These are phyloP conservation scores for Quercus agrifolia DNA, from an alignment of 306 rosid species.

Conservation along the genomic window DNA sequence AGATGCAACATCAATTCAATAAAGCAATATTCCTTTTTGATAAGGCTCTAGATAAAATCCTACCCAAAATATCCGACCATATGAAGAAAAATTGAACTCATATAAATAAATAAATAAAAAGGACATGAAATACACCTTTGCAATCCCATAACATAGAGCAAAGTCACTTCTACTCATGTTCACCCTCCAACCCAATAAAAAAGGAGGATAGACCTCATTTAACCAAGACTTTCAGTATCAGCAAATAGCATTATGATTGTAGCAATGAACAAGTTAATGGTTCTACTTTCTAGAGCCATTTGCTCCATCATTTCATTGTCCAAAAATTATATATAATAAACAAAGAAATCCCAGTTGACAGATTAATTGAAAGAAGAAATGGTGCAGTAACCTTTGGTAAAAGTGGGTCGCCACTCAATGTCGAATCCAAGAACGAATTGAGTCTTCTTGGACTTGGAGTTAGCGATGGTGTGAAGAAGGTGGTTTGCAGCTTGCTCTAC, in stretches of 20 bases:
- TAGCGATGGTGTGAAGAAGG: too few relatives aligned
- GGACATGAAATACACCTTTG: neutral
- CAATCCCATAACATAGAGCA: neutral
- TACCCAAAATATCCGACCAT: neutral
- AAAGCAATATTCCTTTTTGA: neutral
- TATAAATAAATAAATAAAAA: too few relatives aligned
- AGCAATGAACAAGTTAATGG: neutral
- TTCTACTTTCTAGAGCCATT: too few relatives aligned
- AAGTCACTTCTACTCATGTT: neutral
- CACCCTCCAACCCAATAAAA: neutral
- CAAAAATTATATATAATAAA: too few relatives aligned
- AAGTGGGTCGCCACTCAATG: slow-evolving; percentile 6
- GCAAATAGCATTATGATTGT: neutral
- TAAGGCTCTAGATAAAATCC: neutral
- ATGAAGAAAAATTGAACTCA: neutral
- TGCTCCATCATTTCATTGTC: too few relatives aligned
- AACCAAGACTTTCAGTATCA: neutral
- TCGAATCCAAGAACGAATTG: neutral
- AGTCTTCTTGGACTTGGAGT: too few relatives aligned
- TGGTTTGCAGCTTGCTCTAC: neutral
- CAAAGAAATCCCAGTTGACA: too few relatives aligned
- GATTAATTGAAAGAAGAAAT: too few relatives aligned
- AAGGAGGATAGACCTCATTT: neutral
- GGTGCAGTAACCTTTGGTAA: neutral
- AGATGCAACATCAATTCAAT: neutral